Base-by-base conservation (phyloP, 73 alveolate species). In the Uronychia setigera region DNA sequence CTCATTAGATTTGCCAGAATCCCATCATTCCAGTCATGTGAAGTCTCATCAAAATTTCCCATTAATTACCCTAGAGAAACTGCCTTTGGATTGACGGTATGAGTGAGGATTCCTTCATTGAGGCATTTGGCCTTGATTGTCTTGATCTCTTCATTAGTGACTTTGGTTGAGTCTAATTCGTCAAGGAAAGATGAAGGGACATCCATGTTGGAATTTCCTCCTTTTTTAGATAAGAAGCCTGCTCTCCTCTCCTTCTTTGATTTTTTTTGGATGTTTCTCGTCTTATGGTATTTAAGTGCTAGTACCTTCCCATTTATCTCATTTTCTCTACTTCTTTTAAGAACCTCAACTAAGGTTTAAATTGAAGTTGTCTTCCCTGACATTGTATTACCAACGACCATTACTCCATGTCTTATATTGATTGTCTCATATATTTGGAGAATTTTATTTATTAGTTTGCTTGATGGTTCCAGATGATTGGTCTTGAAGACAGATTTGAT, bases 341-440 rank as follows among this genome's bases (percentile, higher is more conserved):
- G 85, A 14, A 95, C 84, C 81, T 94, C 94, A 82, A 78, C 77
- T 33, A 94, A 82, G 35, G 83, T 82, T 79, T 91, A 83, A 75
- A 91, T 91, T 35, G 90, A 80, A 31, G 98, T 91, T 33, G 98
- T 94, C 85, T 94, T 94, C 30, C 98, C 98, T 25, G 94, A 77
- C 59, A 88, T 32, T 26, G 94, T 83, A 0, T 88, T 76, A 0
- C 94, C 94, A 11, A 88, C 94, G 1, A 88, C 75, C 94, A 88
- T 88, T 0, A 88, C 91, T 27, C 91, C 94, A 35, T 88, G 94
- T 27, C 94, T 91, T 26, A 94, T 93, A 83, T 88, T 94, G 32
- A 91, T 91, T 27, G 96, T 91, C 81, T 94, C 98, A 88, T 94
- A 94, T 29, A 94, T 92, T 85, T 94, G 98, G 60, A 94, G 84